Evolutionary conservation across 2,329 filamentous ascomycete species (phyloP), one percentile per base, ranked within the genome.

Genomic region (Penicillium decumbens): DNA sequence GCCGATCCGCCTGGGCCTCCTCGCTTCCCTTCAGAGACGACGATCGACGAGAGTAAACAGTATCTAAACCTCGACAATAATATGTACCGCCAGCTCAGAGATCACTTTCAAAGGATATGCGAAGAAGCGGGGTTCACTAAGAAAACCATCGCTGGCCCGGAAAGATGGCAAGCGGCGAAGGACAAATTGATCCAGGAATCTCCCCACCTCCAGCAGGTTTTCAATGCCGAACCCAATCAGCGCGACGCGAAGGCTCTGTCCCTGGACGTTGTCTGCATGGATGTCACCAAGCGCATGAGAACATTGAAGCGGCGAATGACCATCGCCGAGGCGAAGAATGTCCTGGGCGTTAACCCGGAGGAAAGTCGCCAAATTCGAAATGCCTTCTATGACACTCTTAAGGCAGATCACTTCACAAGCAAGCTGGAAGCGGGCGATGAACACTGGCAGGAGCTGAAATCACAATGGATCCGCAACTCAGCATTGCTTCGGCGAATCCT

Each of bases 21-120:
- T 12, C 81, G 88, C 20, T 93, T 89, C 55, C 87, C 87, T 1
- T 92, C 88, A 0, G 88, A 93, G 67, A 91, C 86, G 10, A 91
- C 88, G 0, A 80, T 93, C 50, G 85, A 88, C 56, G 87, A 92
- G 68, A 85, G 85, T 62, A 88, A 89, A 63, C 77, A 77, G 10
- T 85, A 84, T 51, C 74, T 95, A 25, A 75, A 72, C 32, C 74
- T 95, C 29, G 80, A 86, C 60, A 80, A 78, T 42, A 68, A 75
- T 1, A 72, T 80, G 37, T 93, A 93, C 65, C 77, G 77, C 28
- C 71, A 80, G 50, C 68, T 89, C 13, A 80, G 88, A 27, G 76
- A 82, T 42, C 78, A 80, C 25, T 93, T 90, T 56, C 80, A 85
- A 58, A 72, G 71, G 8, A 87, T 93, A 12, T 92, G 88, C 62